Evolutionary conservation across 495 filamentous ascomycete species (phyloP).

Genomic region (Lasiosphaeris hirsuta): DNA sequence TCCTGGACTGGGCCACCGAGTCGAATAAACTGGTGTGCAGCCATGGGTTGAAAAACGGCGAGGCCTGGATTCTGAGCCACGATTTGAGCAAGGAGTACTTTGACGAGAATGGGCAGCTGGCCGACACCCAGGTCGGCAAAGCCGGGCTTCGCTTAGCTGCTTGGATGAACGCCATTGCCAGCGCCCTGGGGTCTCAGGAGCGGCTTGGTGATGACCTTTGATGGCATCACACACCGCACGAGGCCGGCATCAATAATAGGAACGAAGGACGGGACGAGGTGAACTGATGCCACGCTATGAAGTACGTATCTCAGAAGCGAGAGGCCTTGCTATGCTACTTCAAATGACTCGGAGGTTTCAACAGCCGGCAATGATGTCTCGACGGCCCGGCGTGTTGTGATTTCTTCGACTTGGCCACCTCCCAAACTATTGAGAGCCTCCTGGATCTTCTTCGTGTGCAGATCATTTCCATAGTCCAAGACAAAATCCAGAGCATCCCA

Average conservation of each 20-base stretch:
- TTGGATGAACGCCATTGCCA: conserved; percentile 21
- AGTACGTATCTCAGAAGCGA: too few relatives aligned
- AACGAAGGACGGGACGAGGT: too few relatives aligned
- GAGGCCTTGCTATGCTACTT: too few relatives aligned
- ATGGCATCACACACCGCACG: too few relatives aligned
- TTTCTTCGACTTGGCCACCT: too few relatives aligned
- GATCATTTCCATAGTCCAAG: conserved; percentile 6
- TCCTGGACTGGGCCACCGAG: conserved; percentile 14
- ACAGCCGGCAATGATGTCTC: too few relatives aligned
- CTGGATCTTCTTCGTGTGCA: background rate
- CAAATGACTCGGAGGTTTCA: too few relatives aligned
- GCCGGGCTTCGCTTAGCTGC: conserved; percentile 15
- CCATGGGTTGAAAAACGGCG: conserved; percentile 12
- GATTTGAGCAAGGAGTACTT: conserved; percentile 19
- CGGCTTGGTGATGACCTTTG: background rate
- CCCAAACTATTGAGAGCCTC: background rate
- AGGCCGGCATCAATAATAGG: too few relatives aligned
- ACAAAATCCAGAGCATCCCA: conserved; percentile 10
- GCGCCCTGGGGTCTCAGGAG: background rate
- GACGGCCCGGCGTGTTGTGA: too few relatives aligned
- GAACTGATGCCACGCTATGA: too few relatives aligned
- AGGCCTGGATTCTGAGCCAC: conserved; percentile 8
- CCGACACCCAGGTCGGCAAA: conserved; percentile 13
- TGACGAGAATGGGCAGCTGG: conserved; percentile 15
- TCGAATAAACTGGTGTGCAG: conserved; percentile 16